Evolutionary conservation across 2,329 filamentous ascomycete genomes (phyloP), one percentile per base, ranked within the genome.

Genomic region (Polytolypa hystricis): DNA sequence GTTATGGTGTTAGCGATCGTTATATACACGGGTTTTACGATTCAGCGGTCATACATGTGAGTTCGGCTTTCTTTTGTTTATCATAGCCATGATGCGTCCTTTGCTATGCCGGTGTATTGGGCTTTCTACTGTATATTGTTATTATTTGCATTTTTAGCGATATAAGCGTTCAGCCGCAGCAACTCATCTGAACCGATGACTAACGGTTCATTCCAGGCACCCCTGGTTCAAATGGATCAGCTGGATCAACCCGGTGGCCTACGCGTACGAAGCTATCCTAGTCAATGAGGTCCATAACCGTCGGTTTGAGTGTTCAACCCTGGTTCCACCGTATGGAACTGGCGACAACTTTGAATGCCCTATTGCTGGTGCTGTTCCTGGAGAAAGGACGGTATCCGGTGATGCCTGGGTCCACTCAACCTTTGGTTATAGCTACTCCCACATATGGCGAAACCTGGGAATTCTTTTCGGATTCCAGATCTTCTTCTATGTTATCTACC

Each of bases 381-480:
- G 77, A 0, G 57, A 65, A 29, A 47, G 50, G 3, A 69, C 62
- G 1, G 71, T 83, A 4, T 73, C 61, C 12, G 79, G 79, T 2
- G 76, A 80, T 41, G 62, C 67, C 1, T 83, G 73, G 45, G 73
- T 82, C 4, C 52, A 61, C 3, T 53, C 60, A 0, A 70, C 66
- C 39, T 81, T 74, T 47, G 49, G 57, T 7, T 82, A 81, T 52
- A 66, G 59, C 10, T 71, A 70, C 45, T 62, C 62, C 0, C 68
- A 81, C 42, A 62, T 72, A 3, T 81, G 77, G 77, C 62, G 79
- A 7, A 84, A 84, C 50, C 69, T 82, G 40, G 80, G 79, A 1
- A 81, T 85, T 38, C 53, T 84, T 2, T 51, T 78, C 11, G 79
- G 56, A 0, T 82, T 84, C 55, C 57, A 79, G 35, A 46, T 81